Base-by-base conservation (phyloP, 2,329 filamentous ascomycete species). In the Botrytis cinerea region DNA sequence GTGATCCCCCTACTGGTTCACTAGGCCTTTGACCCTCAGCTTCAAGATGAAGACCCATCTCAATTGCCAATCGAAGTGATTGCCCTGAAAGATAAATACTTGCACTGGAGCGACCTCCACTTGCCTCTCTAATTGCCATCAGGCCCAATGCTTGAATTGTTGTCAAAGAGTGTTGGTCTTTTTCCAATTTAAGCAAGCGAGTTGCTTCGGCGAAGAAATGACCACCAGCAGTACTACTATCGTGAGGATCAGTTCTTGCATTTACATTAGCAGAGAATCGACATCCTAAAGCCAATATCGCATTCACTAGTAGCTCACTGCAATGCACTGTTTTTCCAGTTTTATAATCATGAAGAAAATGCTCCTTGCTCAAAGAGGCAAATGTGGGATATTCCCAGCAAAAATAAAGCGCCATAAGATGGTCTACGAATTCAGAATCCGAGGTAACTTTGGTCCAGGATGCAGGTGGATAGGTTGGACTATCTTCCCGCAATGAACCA, bases 331-430 rank as follows among this genome's bases (percentile, higher is more conserved):
- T 64, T 38, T 72, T 76, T 1, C 78, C 78, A 10, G 40, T 62
- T 51, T 69, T 67, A 63, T 75, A 78, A 46, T 73, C 77, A 20
- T 68, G 68, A n/a, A 77, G 32, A 48, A 78, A 78, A 64, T 77
- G 75, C 45, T 77, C 74, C 63, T 78, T 76, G 90, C 90, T 92
- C 63, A 94, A 85, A 8, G 91, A 88, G 1, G 90, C 88, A 81
- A 93, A 93, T 28, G 91, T 93, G 4, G 91, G 90, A 80, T 94
- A 93, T 76, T 91, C 88, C 87, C 91, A 93, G 82, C 90, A 91
- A 76, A 93, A 93, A 81, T 92, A 93, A 45, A 92, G 83, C 0
- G 87, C 85, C 63, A 92, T 81, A 16, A 92, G 84, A 77, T 90
- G 89, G 75, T 89, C 85, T 1, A 93, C 87, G 28, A 92, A 84